These are phyloP conservation scores for Starmerella geochares DNA, from an alignment of 805 yeast genomes.

Conservation along the genomic window DNA sequence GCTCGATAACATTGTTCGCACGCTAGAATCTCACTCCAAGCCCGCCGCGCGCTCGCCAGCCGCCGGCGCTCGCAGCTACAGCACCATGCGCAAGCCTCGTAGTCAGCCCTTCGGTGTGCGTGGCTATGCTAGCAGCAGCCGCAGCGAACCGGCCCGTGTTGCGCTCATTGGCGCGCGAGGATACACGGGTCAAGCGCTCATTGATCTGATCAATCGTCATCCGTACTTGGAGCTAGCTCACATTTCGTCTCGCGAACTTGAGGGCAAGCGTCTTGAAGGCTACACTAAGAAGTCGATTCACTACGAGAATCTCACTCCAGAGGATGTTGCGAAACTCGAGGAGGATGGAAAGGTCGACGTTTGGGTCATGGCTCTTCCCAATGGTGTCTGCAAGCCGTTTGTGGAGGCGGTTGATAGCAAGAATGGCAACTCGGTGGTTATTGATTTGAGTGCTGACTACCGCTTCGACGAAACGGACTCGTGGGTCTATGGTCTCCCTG, in stretches of 20 bases:
- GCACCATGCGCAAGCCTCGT: neutral
- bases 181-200: slow-evolving; percentile 87
- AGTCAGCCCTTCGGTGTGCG: slow-evolving; percentile 25
- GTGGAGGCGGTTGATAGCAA: slow-evolving; percentile 35
- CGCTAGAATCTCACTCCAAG: neutral
- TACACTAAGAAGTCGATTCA: slow-evolving; percentile 71
- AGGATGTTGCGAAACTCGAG: slow-evolving; percentile 74
- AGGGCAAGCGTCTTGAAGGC: slow-evolving; percentile 77
- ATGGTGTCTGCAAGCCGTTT: slow-evolving; percentile 74
- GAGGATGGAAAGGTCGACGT: slow-evolving; percentile 70
- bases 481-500: slow-evolving; percentile 96
- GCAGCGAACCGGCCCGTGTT: slow-evolving; percentile 53
- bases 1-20: slow-evolving; percentile 35
- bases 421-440: slow-evolving; percentile 62
- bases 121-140: slow-evolving; percentile 4
- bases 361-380: slow-evolving; percentile 99
- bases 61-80: slow-evolving; percentile 6
- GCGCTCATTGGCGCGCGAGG: slow-evolving; percentile 99
- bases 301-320: slow-evolving; percentile 78
- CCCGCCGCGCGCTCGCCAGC: neutral
- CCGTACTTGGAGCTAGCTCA: slow-evolving; percentile 80
- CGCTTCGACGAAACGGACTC: slow-evolving; percentile 79
- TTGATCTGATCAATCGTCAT: slow-evolving; percentile 75
- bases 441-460: slow-evolving; percentile 92
- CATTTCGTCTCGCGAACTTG: slow-evolving; percentile 90